Evolutionary conservation across 208 protist species (phyloP).

Genomic region (Trypanosoma rangeli): DNA sequence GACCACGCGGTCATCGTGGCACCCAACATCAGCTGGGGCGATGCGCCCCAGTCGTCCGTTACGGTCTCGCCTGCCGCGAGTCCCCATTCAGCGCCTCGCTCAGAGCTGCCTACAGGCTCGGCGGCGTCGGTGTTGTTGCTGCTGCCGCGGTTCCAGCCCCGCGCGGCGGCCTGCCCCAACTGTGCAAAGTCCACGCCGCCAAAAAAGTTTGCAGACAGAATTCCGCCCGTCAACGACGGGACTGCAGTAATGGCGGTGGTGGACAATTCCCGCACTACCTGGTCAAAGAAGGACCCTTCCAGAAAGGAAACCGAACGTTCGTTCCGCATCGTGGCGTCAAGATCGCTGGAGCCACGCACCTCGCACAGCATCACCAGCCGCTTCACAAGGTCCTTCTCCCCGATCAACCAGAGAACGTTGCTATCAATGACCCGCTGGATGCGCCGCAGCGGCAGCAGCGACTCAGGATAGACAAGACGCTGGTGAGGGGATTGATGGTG

Average conservation of each 20-base stretch:
- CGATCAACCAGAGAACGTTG: conserved; percentile 82
- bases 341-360: conserved; percentile 31
- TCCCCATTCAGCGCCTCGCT: neutral
- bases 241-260: conserved; percentile 15
- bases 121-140: conserved; percentile 6
- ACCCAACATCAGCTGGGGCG: neutral
- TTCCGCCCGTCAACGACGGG: neutral
- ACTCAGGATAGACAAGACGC: conserved; percentile 56
- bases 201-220: neutral
- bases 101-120: neutral
- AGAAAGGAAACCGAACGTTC: neutral
- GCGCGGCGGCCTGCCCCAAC: neutral
- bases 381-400: conserved; percentile 47
- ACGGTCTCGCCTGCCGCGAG: neutral
- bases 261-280: conserved; percentile 5
- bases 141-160: neutral
- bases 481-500: conserved; percentile 41
- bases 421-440: conserved; percentile 81
- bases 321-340: conserved; percentile 15
- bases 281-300: neutral
- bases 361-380: conserved; percentile 68
- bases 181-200: neutral
- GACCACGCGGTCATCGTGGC: neutral
- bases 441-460: conserved; percentile 46
- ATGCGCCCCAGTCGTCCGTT: neutral